Percentiles rank a stretch among this genome's conserved stretches.
These are phyloP conservation scores for Phaffomyces antillensis DNA, from an alignment of 805 yeast species.

Conservation along the genomic window DNA sequence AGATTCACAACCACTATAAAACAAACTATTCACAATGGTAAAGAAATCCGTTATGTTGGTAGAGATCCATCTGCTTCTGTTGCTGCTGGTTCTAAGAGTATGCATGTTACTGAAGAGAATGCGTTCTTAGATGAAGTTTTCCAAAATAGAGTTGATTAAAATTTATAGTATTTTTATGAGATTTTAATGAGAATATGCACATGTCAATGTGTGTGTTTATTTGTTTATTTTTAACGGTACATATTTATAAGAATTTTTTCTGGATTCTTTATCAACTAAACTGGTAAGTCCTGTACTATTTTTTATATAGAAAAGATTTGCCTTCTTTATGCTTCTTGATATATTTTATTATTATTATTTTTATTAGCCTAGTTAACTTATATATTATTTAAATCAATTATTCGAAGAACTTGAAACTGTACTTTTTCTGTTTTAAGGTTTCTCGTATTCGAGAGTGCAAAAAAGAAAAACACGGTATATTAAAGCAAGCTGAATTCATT, in stretches of 20 bases:
- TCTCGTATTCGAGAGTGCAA: no score
- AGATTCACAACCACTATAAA: constrained; percentile 71
- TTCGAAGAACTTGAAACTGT: background rate
- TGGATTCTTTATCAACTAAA: background rate
- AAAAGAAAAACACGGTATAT: no score
- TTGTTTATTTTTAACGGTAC: background rate
- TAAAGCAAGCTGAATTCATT: background rate
- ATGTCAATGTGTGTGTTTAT: no score
- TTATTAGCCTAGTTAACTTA: background rate
- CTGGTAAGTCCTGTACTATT: background rate
- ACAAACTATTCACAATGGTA: constrained; percentile 63
- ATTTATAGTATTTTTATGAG: background rate
- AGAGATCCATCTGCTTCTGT: constrained; percentile 98
- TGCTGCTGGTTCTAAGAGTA: constrained; percentile 92
- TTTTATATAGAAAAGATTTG: background rate
- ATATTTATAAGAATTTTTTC: background rate
- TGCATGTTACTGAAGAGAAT: constrained; percentile 84
- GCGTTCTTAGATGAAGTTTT: constrained; percentile 78
- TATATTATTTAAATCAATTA: constrained; percentile 2
- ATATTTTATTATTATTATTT: background rate
- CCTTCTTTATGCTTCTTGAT: background rate
- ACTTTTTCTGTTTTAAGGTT: no score
- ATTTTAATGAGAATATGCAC: no score
- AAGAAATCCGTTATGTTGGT: constrained; percentile 78
- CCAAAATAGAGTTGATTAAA: constrained; percentile 14